Conservation (phyloP, 2,329 filamentous ascomycete species). For the Echinosphaeria canescens region DNA sequence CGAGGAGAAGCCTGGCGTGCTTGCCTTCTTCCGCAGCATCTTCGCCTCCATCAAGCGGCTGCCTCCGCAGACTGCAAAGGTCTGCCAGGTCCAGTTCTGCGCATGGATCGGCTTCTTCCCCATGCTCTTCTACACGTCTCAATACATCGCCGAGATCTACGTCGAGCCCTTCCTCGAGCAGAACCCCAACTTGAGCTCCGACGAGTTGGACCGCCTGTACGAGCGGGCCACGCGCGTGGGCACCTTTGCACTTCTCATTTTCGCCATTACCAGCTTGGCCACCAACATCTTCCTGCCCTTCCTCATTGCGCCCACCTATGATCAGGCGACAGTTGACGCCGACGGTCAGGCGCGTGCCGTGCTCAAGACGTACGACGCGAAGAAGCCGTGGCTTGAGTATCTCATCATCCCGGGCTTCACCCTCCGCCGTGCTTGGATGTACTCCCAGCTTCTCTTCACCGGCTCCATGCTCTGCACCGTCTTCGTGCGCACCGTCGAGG, state of each 20-base stretch:
- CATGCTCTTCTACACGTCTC: conserved; percentile 87
- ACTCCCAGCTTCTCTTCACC: conserved; percentile 69
- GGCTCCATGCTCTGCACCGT: conserved; percentile 67
- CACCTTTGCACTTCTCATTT: conserved; percentile 74
- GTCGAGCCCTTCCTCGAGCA: conserved; percentile 59
- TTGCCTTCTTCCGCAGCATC: conserved; percentile 63
- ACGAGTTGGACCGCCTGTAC: conserved; percentile 60
- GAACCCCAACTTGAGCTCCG: conserved; percentile 57
- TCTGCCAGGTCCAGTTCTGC: conserved; percentile 66
- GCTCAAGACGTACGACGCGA: conserved; percentile 11
- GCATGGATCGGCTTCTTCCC: conserved; percentile 95
- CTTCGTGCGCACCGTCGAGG: conserved; percentile 47
- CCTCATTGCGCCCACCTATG: conserved; percentile 66
- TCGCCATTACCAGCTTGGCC: conserved; percentile 63
- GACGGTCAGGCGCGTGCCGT: too few relatives aligned
- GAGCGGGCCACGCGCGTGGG: conserved; percentile 72
- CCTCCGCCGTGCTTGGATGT: conserved; percentile 70
- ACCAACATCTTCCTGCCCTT: conserved; percentile 73
- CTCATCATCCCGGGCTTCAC: conserved; percentile 68
- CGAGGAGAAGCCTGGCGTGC: conserved; percentile 37
- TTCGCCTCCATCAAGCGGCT: conserved; percentile 56
- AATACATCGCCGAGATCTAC: conserved; percentile 85
- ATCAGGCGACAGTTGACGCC: too few relatives aligned
- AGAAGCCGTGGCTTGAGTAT: conserved; percentile 26
- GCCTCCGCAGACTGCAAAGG: conserved; percentile 60